phyloP scores from a whole-genome alignment of 495 filamentous ascomycete species.

The Apodospora peruviana region DNA sequence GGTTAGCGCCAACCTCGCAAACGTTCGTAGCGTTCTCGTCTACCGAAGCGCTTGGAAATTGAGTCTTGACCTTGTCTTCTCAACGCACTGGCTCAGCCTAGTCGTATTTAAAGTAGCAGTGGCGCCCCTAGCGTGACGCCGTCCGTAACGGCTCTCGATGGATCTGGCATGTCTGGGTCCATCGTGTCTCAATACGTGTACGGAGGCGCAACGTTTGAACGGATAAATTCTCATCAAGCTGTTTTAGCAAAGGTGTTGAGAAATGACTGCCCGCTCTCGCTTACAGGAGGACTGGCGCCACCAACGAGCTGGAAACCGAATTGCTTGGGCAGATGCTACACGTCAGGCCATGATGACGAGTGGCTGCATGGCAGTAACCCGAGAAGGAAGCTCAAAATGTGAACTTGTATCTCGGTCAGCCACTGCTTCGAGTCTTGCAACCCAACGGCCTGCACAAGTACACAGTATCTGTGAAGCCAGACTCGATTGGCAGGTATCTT shows the following conservation, averaged over 20 bases:
- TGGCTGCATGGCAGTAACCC: conserved; percentile 3
- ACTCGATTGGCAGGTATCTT: too few relatives aligned
- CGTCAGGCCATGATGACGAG: conserved; percentile 4
- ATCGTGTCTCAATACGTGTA: not conserved
- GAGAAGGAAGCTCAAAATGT: conserved; percentile 11
- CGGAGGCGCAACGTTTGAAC: not conserved
- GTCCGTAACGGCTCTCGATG: not conserved
- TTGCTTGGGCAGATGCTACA: conserved; percentile 3
- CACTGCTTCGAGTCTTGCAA: conserved; percentile 9
- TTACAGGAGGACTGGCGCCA: conserved; percentile 1
- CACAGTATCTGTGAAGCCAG: not conserved
- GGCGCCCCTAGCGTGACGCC: conserved; percentile 7
- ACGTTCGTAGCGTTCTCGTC: too few relatives aligned
- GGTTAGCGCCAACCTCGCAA: not conserved
- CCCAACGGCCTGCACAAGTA: not conserved
- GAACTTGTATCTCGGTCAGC: conserved; percentile 5
- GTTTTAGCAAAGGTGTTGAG: not conserved
- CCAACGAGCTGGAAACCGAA: not conserved
- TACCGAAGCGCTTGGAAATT: too few relatives aligned
- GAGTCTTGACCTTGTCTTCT: not conserved
- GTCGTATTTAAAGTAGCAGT: conserved; percentile 5
- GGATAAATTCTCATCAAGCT: not conserved
- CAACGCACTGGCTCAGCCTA: not conserved
- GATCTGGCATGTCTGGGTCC: not conserved
- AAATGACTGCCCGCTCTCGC: not conserved